Evolutionary conservation across 164 flowering plant genomes (phyloP).

Genomic region (Piper longum): DNA sequence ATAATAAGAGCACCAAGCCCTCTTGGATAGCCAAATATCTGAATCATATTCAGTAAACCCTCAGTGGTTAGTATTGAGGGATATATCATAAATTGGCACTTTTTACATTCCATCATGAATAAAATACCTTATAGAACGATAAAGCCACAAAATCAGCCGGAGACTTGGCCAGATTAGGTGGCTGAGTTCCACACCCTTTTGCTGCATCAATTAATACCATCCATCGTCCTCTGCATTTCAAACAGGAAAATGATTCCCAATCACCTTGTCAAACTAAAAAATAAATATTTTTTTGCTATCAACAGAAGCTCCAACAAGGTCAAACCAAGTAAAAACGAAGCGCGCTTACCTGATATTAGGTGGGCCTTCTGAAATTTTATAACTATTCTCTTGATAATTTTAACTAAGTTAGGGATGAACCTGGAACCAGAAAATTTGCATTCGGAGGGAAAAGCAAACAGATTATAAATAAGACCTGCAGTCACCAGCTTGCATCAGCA

Average conservation of each 20-base stretch:
- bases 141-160: slow-evolving; percentile 86
- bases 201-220: slow-evolving; percentile 98
- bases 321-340: neutral
- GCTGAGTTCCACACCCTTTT: slow-evolving; percentile 77
- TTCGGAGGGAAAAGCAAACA: slow-evolving; percentile 96
- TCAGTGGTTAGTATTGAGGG: neutral
- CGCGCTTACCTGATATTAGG: slow-evolving; percentile 28
- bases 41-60: neutral
- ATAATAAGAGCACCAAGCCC: slow-evolving; percentile 94
- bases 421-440: slow-evolving; percentile 90
- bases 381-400: slow-evolving; percentile 37
- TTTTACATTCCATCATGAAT: neutral
- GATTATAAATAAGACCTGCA: slow-evolving; percentile 55
- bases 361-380: slow-evolving; percentile 31
- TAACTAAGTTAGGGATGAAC: slow-evolving; percentile 66
- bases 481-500: neutral
- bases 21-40: slow-evolving; percentile 97
- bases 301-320: neutral
- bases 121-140: slow-evolving; percentile 81
- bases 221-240: slow-evolving; percentile 48
- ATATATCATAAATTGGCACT: neutral
- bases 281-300: neutral
- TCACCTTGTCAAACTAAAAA: neutral
- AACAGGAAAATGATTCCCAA: neutral
- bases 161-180: slow-evolving; percentile 62